Conservation (phyloP, 2,329 filamentous ascomycete species). For the Colletotrichum theobromicola region DNA sequence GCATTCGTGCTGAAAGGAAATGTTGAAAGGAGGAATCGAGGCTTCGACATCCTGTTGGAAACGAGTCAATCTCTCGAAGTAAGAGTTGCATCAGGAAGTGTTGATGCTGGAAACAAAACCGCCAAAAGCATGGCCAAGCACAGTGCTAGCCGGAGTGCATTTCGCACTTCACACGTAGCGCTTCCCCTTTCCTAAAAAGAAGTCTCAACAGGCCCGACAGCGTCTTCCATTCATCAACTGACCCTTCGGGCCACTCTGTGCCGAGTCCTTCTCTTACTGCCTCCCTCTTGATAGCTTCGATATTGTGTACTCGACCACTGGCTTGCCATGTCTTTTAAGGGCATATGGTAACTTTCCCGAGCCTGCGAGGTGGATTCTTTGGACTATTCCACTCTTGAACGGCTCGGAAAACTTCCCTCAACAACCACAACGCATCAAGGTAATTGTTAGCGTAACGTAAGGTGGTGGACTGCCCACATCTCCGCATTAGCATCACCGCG, state of each 20-base stretch:
- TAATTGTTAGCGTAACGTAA: not conserved
- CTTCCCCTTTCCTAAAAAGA: not conserved
- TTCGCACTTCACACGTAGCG: not conserved
- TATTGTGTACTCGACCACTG: not conserved
- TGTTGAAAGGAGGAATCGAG: not conserved
- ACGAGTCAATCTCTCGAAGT: not conserved
- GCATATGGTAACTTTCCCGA: not conserved
- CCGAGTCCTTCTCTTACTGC: not conserved
- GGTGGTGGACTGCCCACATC: not conserved
- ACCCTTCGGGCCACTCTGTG: not conserved
- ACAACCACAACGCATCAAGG: not conserved
- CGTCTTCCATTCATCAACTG: too few species aligned
- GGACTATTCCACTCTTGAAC: not conserved
- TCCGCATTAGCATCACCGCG: not conserved
- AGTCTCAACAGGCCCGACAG: too few species aligned
- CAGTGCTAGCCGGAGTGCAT: not conserved
- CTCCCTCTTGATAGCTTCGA: not conserved
- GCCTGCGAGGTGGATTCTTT: not conserved
- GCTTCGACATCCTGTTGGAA: not conserved
- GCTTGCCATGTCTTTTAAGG: not conserved
- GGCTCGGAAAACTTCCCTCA: not conserved
- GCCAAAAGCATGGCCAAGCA: not conserved
- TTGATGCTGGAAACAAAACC: not conserved
- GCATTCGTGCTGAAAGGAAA: not conserved
- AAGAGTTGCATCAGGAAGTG: not conserved